Base-by-base conservation (phyloP, 805 yeast species). In the Starmerella cellae region DNA sequence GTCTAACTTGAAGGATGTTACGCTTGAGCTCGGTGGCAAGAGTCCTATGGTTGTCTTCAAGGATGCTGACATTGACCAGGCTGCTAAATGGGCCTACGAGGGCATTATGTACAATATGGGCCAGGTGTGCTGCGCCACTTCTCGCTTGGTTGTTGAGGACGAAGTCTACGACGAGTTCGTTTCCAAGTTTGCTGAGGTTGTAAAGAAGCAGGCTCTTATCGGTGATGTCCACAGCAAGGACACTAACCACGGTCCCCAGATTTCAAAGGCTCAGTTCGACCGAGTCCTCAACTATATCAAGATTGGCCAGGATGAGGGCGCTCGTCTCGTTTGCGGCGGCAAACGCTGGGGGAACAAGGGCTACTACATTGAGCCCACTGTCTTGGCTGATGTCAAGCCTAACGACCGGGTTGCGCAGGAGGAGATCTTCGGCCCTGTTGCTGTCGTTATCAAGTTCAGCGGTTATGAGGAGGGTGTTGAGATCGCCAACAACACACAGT, bases 371-470 rank as follows among this genome's bases (percentile, higher is more conserved):
- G 55, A 61, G 55, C 95, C 96, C 61, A 85, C 96, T 32, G 72
- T 87, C 56, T 82, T 85, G 60, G 78, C 82, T 51, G 84, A 82
- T 58, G 94, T 83, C 50, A 69, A 68, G 19, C 80, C 77, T 60
- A 68, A 75, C 58, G 77, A 75, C 79, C 67, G 69, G 52, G 76
- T 87, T 60, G 84, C 82, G 54, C 73, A 70, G 61, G 95, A 85
- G 61, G 96, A 85, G 71, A 82, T 85, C 60, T 85, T 87, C 55
- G 97, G 97, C 44, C 97, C 97, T 30, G 91, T 87, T 45, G 88
- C 82, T 46, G 76, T 85, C 19, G 74, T 83, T 46, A 68, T 81
- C 55, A 84, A 83, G 69, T 87, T 87, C 68, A 68, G 69, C 56
- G 75, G 82, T 50, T 77, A 77, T 50, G 95, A 83, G 50, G 94